Evolutionary conservation across 192 early-diverging fungal species (phyloP).

Genomic region (Coemansia sp.): DNA sequence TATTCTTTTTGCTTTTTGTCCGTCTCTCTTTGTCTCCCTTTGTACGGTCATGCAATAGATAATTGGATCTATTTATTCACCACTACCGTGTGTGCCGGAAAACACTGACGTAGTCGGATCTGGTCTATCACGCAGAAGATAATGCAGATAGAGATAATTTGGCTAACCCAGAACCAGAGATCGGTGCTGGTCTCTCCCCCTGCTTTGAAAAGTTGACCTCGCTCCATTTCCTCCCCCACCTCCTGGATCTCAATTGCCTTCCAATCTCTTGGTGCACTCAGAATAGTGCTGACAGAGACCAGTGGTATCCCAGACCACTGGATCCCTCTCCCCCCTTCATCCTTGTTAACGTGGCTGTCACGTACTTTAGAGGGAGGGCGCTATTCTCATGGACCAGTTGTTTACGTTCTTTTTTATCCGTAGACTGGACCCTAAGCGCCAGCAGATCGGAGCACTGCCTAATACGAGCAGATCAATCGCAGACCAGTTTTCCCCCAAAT

Average conservation of each 20-base stretch:
- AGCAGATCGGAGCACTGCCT: conserved; percentile 9
- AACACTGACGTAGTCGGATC: conserved; percentile 2
- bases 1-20: neutral
- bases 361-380: neutral
- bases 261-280: neutral
- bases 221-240: neutral
- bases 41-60: neutral
- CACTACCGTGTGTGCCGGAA: neutral
- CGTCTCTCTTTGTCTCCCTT: neutral
- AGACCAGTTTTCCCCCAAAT: neutral
- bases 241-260: neutral
- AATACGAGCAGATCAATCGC: conserved; percentile 8
- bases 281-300: neutral
- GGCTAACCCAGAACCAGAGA: conserved; percentile 6
- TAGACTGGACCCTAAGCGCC: conserved; percentile 1
- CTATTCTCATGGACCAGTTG: neutral
- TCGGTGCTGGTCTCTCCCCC: neutral
- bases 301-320: neutral
- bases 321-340: neutral
- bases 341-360: neutral
- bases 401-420: neutral
- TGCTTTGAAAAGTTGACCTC: neutral
- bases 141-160: neutral
- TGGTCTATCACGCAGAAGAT: neutral
- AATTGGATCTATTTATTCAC: neutral